Conservation (phyloP, 2,329 filamentous ascomycete species). For the Lojkania enalia region DNA sequence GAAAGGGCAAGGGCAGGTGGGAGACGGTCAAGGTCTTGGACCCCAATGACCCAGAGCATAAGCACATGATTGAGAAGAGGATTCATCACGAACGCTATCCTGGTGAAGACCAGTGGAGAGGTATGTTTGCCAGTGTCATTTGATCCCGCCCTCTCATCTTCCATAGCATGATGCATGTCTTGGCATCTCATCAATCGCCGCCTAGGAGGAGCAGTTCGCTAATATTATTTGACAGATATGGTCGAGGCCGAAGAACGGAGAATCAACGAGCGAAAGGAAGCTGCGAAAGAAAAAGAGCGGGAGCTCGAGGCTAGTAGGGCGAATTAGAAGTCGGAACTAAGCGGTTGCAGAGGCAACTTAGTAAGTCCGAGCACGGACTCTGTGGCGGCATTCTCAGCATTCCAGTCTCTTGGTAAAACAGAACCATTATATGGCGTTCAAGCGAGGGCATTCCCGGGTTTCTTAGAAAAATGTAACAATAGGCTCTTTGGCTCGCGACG, state of each 20-base stretch:
- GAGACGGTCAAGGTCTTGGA: conserved; percentile 82
- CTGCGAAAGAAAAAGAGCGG: conserved; percentile 22
- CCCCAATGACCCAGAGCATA: conserved; percentile 79
- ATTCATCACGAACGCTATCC: conserved; percentile 85
- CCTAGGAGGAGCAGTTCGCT: conserved; percentile 20
- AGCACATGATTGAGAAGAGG: conserved; percentile 82
- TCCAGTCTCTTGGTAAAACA: no score
- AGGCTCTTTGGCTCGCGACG: no score
- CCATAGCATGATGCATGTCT: conserved; percentile 5
- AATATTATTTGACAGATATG: conserved; percentile 65
- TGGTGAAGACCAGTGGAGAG: conserved; percentile 92
- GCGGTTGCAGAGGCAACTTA: no score
- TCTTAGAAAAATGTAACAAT: no score
- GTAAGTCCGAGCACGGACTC: no score
- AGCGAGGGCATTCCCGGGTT: no score
- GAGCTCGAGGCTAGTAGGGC: no score
- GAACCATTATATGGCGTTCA: no score
- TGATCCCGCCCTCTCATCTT: conserved; percentile 19
- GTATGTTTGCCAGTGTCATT: conserved; percentile 51
- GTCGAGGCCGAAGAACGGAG: conserved; percentile 75
- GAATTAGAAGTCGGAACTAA: no score
- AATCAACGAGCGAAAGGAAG: conserved; percentile 55
- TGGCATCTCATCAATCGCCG: conserved; percentile 10
- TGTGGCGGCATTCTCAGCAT: no score
- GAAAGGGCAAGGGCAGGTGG: conserved; percentile 75